A percentile compares a stretch with the other conserved stretches of the same genome.
These are phyloP conservation scores for Catenaria anguillulae DNA, from an alignment of 371 early-diverging fungal genomes.

Conservation along the genomic window DNA sequence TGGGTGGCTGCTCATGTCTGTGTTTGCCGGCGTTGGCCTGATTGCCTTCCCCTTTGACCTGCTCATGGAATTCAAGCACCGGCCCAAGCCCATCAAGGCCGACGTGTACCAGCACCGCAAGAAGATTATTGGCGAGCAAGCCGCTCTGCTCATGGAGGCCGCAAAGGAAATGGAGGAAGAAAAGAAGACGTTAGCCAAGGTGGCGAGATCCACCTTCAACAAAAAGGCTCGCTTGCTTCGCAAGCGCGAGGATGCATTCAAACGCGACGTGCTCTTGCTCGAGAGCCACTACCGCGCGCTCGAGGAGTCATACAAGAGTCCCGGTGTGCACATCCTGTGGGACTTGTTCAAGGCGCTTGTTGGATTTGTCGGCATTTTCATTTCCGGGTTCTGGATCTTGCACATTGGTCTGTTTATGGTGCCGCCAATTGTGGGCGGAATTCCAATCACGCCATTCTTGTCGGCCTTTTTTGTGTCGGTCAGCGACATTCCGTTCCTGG, in stretches of 20 bases:
- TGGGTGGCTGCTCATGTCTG: constrained; percentile 35
- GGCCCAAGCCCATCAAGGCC: constrained; percentile 32
- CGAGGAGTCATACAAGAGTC: constrained; percentile 29
- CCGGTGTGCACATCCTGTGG: constrained; percentile 27
- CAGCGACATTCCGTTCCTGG: constrained; percentile 27
- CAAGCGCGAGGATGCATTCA: constrained; percentile 26
- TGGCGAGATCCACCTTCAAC: background rate
- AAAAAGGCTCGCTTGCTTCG: constrained; percentile 14
- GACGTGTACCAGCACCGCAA: constrained; percentile 27
- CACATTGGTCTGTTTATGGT: constrained; percentile 31
- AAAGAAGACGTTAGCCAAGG: background rate
- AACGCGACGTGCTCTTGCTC: constrained; percentile 27
- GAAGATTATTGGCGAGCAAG: constrained; percentile 29
- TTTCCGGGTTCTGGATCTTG: constrained; percentile 32
- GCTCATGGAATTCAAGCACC: constrained; percentile 26
- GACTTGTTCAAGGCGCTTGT: constrained; percentile 20
- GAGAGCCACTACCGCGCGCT: constrained; percentile 31
- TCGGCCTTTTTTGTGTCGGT: constrained; percentile 26
- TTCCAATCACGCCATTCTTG: constrained; percentile 24
- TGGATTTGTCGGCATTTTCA: constrained; percentile 24
- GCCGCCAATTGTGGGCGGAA: constrained; percentile 17
- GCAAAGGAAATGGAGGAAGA: constrained; percentile 6
- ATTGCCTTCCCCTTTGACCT: constrained; percentile 29
- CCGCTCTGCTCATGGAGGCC: constrained; percentile 27
- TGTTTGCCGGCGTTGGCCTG: constrained; percentile 41